These are phyloP conservation scores for Gaertneriomyces sp. DNA, from an alignment of 192 early-diverging fungal genomes.

Conservation along the genomic window DNA sequence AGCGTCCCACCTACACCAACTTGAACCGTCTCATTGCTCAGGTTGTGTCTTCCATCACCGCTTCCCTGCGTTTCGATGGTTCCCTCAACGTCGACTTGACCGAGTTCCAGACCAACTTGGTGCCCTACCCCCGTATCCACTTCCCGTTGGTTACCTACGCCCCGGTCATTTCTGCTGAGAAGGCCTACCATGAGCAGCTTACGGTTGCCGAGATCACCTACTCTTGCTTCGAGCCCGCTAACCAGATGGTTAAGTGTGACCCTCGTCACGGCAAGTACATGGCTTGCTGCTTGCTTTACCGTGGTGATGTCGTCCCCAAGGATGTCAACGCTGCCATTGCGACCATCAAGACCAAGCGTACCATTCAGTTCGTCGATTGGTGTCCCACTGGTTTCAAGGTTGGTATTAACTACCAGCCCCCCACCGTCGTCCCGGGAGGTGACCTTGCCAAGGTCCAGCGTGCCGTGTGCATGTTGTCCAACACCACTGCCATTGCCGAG, in stretches of 20 bases:
- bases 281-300: constrained; percentile 98
- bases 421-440: constrained; percentile 84
- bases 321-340: constrained; percentile 91
- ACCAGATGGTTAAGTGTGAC: constrained; percentile 99
- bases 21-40: constrained; percentile 97
- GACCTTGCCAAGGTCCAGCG: constrained; percentile 96
- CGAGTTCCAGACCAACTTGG: constrained; percentile 99
- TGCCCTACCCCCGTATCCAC: constrained; percentile 98
- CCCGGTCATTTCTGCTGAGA: constrained; percentile 86
- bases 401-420: constrained; percentile 94
- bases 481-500: constrained; percentile 99
- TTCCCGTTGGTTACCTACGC: constrained; percentile 98
- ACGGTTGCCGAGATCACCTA: constrained; percentile 94
- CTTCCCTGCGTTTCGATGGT: constrained; percentile 97
- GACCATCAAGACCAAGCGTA: constrained; percentile 90
- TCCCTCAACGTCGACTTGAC: constrained; percentile 98
- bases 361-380: constrained; percentile 98
- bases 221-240: constrained; percentile 94
- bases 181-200: constrained; percentile 96
- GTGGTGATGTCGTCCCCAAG: constrained; percentile 98
- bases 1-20: constrained; percentile 95
- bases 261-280: constrained; percentile 98
- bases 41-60: constrained; percentile 98
- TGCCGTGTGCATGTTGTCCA: constrained; percentile 98
- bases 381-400: constrained; percentile 99